Evolutionary conservation across 805 yeast species (phyloP).

Genomic region (Cyberlindnera meyerae): DNA sequence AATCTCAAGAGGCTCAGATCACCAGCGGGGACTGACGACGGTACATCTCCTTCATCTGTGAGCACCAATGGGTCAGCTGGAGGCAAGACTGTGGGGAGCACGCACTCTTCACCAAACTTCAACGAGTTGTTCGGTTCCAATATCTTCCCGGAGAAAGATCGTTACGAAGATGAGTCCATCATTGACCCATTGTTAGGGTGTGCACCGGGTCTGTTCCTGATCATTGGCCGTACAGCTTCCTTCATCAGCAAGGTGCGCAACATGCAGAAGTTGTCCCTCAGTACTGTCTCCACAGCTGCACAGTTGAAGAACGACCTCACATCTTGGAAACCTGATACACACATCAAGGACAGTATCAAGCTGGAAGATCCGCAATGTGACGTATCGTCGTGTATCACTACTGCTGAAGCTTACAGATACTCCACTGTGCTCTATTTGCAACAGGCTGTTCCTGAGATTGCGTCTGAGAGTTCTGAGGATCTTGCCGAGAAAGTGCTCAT

Average conservation of each 20-base stretch:
- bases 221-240: constrained; percentile 59
- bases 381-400: constrained; percentile 54
- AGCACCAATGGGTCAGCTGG: background rate
- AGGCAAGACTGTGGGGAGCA: background rate
- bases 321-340: constrained; percentile 48
- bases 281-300: constrained; percentile 50
- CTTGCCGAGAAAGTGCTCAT: constrained; percentile 57
- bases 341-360: constrained; percentile 28
- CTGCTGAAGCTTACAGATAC: constrained; percentile 66
- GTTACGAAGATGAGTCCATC: constrained; percentile 11
- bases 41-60: constrained; percentile 1
- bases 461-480: constrained; percentile 47
- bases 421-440: constrained; percentile 56
- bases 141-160: constrained; percentile 11
- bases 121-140: constrained; percentile 14
- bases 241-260: constrained; percentile 46
- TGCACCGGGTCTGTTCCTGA: constrained; percentile 57
- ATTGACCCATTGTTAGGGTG: constrained; percentile 67
- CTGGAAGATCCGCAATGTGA: constrained; percentile 49
- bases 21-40: constrained; percentile 1
- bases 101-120: constrained; percentile 10
- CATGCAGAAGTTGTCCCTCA: constrained; percentile 37
- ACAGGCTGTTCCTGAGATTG: constrained; percentile 69
- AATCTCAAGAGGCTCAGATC: constrained; percentile 10
- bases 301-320: constrained; percentile 47